A percentile compares a stretch with the other conserved stretches of the same genome.
These are phyloP conservation scores for Amylocystis lapponica DNA, from an alignment of 768 basidiomycete species.

Conservation along the genomic window DNA sequence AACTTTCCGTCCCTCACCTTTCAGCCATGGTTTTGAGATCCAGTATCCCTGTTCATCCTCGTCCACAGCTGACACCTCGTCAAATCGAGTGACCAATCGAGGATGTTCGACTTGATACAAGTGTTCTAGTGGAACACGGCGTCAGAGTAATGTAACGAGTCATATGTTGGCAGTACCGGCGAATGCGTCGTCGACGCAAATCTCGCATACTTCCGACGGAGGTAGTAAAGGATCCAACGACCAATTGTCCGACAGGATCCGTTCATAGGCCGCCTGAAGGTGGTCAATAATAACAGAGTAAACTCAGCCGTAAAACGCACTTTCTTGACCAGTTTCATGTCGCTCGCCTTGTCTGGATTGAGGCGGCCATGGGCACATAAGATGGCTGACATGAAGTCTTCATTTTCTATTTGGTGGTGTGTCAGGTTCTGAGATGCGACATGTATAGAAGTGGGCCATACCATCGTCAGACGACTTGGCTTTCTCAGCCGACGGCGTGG, in stretches of 20 bases:
- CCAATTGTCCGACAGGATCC: conserved; percentile 38
- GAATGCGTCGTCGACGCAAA: conserved; percentile 55
- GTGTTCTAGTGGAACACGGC: conserved; percentile 40
- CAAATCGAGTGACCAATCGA: conserved; percentile 50
- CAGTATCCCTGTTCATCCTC: conserved; percentile 47
- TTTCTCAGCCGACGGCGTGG: background rate
- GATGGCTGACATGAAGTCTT: conserved; percentile 43
- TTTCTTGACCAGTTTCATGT: conserved; percentile 65
- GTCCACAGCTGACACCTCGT: conserved; percentile 41
- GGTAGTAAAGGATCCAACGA: conserved; percentile 42
- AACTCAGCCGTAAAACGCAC: conserved; percentile 30
- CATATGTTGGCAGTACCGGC: conserved; percentile 36
- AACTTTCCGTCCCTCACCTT: conserved; percentile 39
- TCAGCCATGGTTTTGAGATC: conserved; percentile 78
- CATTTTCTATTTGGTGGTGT: conserved; percentile 2
- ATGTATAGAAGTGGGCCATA: background rate
- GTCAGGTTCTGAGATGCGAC: no score
- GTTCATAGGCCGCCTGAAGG: conserved; percentile 37
- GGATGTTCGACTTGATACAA: conserved; percentile 68
- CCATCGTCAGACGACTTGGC: conserved; percentile 1
- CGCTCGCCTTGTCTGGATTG: conserved; percentile 50
- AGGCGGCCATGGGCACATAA: conserved; percentile 57
- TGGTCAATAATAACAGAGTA: background rate
- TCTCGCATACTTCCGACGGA: conserved; percentile 50
- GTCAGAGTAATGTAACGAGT: background rate